Evolutionary conservation across 2,329 filamentous ascomycete genomes (phyloP).

Genomic region (Trichoderma brevicompactum): DNA sequence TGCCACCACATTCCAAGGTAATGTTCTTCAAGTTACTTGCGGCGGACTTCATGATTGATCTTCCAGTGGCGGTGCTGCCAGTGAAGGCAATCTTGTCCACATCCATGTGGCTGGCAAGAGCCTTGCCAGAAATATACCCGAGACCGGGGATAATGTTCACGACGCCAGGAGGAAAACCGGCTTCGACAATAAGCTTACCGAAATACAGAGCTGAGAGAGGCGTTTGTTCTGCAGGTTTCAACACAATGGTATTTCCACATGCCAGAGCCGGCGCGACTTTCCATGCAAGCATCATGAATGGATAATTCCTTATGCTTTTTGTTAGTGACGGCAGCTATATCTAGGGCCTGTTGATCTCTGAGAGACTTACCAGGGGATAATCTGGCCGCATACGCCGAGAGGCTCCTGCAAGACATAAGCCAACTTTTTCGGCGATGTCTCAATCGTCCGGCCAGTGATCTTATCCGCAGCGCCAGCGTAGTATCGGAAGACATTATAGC

Average conservation of each 20-base stretch:
- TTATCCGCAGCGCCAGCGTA: constrained; percentile 81
- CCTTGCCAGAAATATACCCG: constrained; percentile 13
- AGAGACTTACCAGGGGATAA: constrained; percentile 65
- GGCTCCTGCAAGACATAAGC: constrained; percentile 78
- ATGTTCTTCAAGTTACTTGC: constrained; percentile 79
- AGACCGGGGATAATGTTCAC: constrained; percentile 27
- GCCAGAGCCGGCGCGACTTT: constrained; percentile 73
- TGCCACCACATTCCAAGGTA: constrained; percentile 74
- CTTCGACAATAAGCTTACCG: constrained; percentile 17
- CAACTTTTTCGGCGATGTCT: constrained; percentile 72
- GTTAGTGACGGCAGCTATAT: background rate
- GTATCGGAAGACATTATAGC: constrained; percentile 69
- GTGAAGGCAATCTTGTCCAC: constrained; percentile 28
- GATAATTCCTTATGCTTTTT: constrained; percentile 63
- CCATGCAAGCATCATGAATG: constrained; percentile 74
- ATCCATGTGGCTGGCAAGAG: constrained; percentile 21
- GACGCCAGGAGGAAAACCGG: constrained; percentile 24
- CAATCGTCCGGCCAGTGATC: constrained; percentile 77
- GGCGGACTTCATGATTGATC: constrained; percentile 70
- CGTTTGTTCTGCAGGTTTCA: constrained; percentile 75
- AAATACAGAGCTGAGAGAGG: constrained; percentile 27
- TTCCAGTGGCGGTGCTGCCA: constrained; percentile 19
- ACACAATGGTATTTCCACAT: constrained; percentile 67
- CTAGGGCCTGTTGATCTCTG: background rate
- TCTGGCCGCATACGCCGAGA: constrained; percentile 66